Evolutionary conservation across 345 rosid species (phyloP), one percentile per base, ranked within the genome.

Genomic region (Euphorbia peplus): DNA sequence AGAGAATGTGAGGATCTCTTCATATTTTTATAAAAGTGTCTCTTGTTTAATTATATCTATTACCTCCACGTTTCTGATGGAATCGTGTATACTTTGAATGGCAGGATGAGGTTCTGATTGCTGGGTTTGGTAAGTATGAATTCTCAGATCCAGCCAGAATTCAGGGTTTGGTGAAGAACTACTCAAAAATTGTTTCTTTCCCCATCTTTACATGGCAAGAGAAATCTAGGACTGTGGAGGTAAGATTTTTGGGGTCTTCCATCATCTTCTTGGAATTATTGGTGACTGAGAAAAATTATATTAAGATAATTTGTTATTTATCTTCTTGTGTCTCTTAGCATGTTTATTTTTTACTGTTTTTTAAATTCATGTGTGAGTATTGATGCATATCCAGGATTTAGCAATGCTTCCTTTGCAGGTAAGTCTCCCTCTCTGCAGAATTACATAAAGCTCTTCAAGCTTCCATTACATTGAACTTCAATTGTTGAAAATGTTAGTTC

Each of bases 171-270:
- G 98, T 95, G 57, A 95, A 95, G 81, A 91, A 95, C 73, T 95
- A 95, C 66, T 95, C 99, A 35, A 98, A 95, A 76, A 91, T 91
- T 42, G 98, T 95, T 79, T 90, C 98, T 61, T 95, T 91, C 83
- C 99, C 99, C 55, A 90, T 95, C 80, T 95, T 86, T 70, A 90
- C 97, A 14, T 95, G 98, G 98, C 90, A 76, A 69, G 97, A 91
- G 71, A 91, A 95, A 75, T 90, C 99, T 57, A 86, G 89, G 71
- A 91, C 97, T 26, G 60, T 95, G 57, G 99, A 95, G 95, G 99
- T 93, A 70, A 82, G 76, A 26, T 37, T 21, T 47, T 25, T 11
- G 55, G n/a, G 11, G 21, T 39, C 10, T 25, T 11, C 21, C 4
- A 5, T 50, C 16, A 14, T 48, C 41, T 13, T 32, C 5, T 21